phyloP scores from a whole-genome alignment of 1,284 basidiomycete species.

The Sporisorium exsertum region DNA sequence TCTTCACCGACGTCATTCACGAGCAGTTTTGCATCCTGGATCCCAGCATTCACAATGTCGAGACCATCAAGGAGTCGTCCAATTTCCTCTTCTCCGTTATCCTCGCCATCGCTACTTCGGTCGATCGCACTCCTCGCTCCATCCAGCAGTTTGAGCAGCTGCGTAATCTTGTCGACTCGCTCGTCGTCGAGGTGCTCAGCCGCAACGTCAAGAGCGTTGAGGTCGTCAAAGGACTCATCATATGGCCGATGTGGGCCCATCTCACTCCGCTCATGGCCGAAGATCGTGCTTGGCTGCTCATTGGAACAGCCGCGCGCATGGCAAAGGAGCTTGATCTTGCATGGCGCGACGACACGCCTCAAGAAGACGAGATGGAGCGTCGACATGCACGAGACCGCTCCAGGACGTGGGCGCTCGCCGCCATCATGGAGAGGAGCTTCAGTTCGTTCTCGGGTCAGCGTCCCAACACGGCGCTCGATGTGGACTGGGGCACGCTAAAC shows the following conservation, averaged over 20 bases:
- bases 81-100: slow-evolving; percentile 53
- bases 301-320: slow-evolving; percentile 51
- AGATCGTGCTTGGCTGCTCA: slow-evolving; percentile 48
- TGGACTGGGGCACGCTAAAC: slow-evolving; percentile 48
- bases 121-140: slow-evolving; percentile 42
- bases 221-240: slow-evolving; percentile 48
- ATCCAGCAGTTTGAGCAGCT: slow-evolving; percentile 43
- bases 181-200: slow-evolving; percentile 48
- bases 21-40: slow-evolving; percentile 49
- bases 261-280: slow-evolving; percentile 51
- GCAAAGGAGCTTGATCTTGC: slow-evolving; percentile 46
- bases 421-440: slow-evolving; percentile 53
- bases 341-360: slow-evolving; percentile 41
- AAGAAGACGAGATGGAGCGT: slow-evolving; percentile 36
- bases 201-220: slow-evolving; percentile 53
- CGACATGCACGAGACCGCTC: slow-evolving; percentile 48
- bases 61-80: slow-evolving; percentile 44
- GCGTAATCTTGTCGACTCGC: slow-evolving; percentile 43
- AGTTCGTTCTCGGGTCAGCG: slow-evolving; percentile 49
- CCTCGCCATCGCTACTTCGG: slow-evolving; percentile 44
- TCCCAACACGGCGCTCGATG: slow-evolving; percentile 48
- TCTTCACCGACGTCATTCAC: slow-evolving; percentile 42
- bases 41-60: slow-evolving; percentile 41
- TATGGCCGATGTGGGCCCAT: slow-evolving; percentile 55
- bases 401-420: slow-evolving; percentile 46